Percentiles rank a stretch among this genome's conserved stretches.
phyloP scores from a whole-genome alignment of 371 early-diverging fungal species.

The Mortierella sp. region DNA sequence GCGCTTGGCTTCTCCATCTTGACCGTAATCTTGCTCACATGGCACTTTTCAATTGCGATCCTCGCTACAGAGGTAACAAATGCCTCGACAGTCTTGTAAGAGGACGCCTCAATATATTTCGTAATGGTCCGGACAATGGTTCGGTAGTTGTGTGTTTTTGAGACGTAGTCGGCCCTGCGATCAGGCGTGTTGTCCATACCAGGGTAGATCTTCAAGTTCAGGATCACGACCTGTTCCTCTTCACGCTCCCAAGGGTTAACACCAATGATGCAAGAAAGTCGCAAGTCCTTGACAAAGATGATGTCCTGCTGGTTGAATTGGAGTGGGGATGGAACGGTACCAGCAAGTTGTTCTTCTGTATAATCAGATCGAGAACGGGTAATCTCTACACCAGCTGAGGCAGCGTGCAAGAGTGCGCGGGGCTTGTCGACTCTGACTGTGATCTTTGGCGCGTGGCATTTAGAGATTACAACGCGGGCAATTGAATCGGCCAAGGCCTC shows the following conservation, averaged over 20 bases:
- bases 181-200: constrained; percentile 49
- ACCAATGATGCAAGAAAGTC: constrained; percentile 90
- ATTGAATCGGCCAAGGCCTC: constrained; percentile 82
- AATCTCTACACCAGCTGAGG: constrained; percentile 89
- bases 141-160: constrained; percentile 82
- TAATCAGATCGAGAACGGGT: constrained; percentile 72
- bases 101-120: constrained; percentile 76
- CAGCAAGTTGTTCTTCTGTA: constrained; percentile 35
- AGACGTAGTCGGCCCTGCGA: constrained; percentile 64
- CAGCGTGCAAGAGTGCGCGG: constrained; percentile 91
- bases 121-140: constrained; percentile 86
- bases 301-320: constrained; percentile 58
- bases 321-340: constrained; percentile 28
- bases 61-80: constrained; percentile 81
- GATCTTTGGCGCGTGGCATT: constrained; percentile 73
- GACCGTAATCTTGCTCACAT: constrained; percentile 87
- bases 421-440: constrained; percentile 89
- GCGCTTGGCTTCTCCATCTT: constrained; percentile 94
- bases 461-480: constrained; percentile 67
- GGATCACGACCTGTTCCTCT: constrained; percentile 90
- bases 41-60: constrained; percentile 81
- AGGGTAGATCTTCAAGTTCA: constrained; percentile 85
- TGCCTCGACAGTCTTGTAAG: constrained; percentile 89
- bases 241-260: constrained; percentile 97
- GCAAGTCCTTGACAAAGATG: constrained; percentile 86